A percentile compares a stretch with the other conserved stretches of the same genome.
These are phyloP conservation scores for Naganishia friedmannii DNA, from an alignment of 768 basidiomycete genomes.

Conservation along the genomic window DNA sequence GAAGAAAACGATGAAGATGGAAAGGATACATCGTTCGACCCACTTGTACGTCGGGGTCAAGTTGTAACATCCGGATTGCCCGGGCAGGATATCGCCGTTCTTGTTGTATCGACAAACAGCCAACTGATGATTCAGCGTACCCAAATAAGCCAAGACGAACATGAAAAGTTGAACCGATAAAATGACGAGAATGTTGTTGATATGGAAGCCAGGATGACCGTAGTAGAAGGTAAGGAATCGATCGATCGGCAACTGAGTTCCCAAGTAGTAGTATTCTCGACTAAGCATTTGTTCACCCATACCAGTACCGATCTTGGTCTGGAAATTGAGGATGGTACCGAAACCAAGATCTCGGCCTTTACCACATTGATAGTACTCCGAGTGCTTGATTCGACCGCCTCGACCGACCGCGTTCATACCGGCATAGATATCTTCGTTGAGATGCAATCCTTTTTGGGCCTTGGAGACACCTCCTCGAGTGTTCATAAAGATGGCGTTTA, in stretches of 20 bases:
- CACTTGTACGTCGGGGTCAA: constrained; percentile 87
- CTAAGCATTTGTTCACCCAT: constrained; percentile 99
- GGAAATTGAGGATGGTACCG: constrained; percentile 98
- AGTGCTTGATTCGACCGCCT: constrained; percentile 96
- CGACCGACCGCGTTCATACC: constrained; percentile 98
- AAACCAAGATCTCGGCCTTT: constrained; percentile 98
- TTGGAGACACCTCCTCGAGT: constrained; percentile 98
- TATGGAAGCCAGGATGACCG: constrained; percentile 98
- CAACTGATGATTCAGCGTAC: constrained; percentile 80
- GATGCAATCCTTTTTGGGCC: constrained; percentile 97
- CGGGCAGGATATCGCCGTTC: constrained; percentile 68
- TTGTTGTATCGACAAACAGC: constrained; percentile 74
- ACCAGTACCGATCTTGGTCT: constrained; percentile 99
- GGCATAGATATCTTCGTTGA: constrained; percentile 99
- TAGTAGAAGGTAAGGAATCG: constrained; percentile 99
- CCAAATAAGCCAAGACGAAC: constrained; percentile 89
- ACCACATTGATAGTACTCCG: constrained; percentile 98
- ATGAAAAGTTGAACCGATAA: constrained; percentile 94
- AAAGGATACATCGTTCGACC: constrained; percentile 94
- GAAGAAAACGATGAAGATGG: constrained; percentile 97
- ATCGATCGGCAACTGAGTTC: constrained; percentile 95
- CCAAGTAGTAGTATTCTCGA: constrained; percentile 97
- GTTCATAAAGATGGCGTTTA: constrained; percentile 95
- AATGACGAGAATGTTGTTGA: constrained; percentile 99
- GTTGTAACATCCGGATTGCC: constrained; percentile 88